Percentiles rank a stretch among this genome's conserved stretches.
Conservation (phyloP, 441 rosid genomes). For the Corymbia calophylla region DNA sequence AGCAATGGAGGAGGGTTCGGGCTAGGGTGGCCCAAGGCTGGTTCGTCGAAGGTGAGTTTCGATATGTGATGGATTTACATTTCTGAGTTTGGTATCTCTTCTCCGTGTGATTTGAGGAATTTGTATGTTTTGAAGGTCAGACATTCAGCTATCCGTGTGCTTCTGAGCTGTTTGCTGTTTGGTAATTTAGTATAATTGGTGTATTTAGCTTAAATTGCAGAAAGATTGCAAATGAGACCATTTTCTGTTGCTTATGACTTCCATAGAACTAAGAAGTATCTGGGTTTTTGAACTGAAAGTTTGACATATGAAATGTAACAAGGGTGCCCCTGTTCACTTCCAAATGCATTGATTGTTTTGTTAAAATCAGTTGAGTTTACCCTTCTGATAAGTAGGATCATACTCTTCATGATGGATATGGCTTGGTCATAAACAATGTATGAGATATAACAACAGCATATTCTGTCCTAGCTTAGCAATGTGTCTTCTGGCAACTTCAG, state of each 20-base stretch:
- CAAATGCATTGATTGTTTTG: neutral
- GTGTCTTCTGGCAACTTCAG: constrained; percentile 12
- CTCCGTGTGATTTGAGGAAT: neutral
- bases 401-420: neutral
- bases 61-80: neutral
- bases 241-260: neutral
- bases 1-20: constrained; percentile 53
- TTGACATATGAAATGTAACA: neutral
- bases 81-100: neutral
- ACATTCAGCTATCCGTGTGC: neutral
- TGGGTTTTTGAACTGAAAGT: neutral
- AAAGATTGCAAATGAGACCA: neutral
- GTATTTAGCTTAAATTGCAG: neutral
- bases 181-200: neutral
- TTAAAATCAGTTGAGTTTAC: neutral
- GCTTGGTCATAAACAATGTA: neutral
- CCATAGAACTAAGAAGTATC: neutral
- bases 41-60: constrained; percentile 48
- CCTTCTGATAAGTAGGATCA: neutral
- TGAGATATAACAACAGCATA: neutral
- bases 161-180: neutral
- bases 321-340: neutral
- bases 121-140: neutral
- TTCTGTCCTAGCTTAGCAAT: neutral
- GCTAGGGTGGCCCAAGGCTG: constrained; percentile 74